Evolutionary conservation across 2,329 filamentous ascomycete species (phyloP).

Genomic region (Xylaria hypoxylon): DNA sequence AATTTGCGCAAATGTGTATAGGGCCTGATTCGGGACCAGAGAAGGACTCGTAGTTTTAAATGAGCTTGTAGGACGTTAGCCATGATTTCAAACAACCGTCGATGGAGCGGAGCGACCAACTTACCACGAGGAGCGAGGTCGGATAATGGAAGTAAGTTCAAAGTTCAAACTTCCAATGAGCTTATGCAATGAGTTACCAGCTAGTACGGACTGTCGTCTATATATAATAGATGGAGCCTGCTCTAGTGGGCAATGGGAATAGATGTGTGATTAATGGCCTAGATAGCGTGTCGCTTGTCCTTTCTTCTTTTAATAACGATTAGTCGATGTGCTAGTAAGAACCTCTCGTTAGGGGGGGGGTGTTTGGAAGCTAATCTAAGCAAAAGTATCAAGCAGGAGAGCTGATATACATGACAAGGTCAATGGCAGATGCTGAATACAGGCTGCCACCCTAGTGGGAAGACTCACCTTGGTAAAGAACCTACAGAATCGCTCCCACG

Average conservation of each 20-base stretch:
- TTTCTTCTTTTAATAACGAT: conserved; percentile 7
- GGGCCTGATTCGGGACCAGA: neutral
- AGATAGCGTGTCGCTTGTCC: conserved; percentile 5
- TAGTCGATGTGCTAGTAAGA: neutral
- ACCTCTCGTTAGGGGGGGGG: neutral
- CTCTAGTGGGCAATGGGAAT: neutral
- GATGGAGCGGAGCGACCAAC: conserved; percentile 32
- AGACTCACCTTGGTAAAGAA: neutral
- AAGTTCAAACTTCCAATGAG: neutral
- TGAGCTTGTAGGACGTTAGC: conserved; percentile 20
- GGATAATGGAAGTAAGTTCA: neutral
- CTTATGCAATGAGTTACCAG: neutral
- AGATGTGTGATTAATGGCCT: neutral
- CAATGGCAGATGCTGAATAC: neutral
- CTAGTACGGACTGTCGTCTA: neutral
- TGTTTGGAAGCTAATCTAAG: neutral
- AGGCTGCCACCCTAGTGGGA: neutral
- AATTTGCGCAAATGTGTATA: neutral
- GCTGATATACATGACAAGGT: neutral
- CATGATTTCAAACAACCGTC: conserved; percentile 16
- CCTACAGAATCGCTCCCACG: neutral
- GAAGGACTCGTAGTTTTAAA: neutral
- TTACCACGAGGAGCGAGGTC: neutral
- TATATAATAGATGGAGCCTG: neutral
- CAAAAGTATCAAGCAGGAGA: neutral